Evolutionary conservation across 768 basidiomycete species (phyloP).

Genomic region (Amanita phalloides): DNA sequence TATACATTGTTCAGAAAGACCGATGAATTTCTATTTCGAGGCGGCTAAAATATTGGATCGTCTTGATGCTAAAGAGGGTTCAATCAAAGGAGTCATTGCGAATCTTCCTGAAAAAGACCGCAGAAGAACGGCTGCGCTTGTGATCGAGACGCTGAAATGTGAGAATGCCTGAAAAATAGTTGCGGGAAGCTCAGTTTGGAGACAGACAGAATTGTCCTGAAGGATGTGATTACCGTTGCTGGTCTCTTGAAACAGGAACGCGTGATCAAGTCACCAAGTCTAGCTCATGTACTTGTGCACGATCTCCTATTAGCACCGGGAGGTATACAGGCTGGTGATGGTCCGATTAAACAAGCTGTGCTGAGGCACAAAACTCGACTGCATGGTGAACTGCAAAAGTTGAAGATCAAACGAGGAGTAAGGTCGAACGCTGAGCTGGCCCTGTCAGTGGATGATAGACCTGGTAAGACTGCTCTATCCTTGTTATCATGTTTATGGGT

Average conservation of each 20-base stretch:
- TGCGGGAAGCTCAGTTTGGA: background rate
- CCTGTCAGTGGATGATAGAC: conserved; percentile 45
- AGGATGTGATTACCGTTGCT: conserved; percentile 55
- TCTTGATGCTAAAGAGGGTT: conserved; percentile 84
- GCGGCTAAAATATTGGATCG: conserved; percentile 77
- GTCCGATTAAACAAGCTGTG: conserved; percentile 81
- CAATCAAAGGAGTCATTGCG: conserved; percentile 76
- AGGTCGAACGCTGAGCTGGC: conserved; percentile 57
- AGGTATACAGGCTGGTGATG: conserved; percentile 77
- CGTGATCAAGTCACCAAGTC: conserved; percentile 63
- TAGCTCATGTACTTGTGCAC: conserved; percentile 83
- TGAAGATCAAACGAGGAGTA: conserved; percentile 69
- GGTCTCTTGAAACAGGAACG: conserved; percentile 67
- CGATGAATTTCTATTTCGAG: conserved; percentile 95
- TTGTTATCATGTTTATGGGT: conserved; percentile 5
- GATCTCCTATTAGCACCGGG: conserved; percentile 78
- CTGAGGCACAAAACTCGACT: conserved; percentile 85
- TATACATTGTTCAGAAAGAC: background rate
- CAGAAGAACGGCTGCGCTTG: conserved; percentile 73
- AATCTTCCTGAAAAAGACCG: conserved; percentile 64
- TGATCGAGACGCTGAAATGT: conserved; percentile 97
- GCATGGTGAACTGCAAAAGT: conserved; percentile 73
- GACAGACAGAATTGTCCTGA: conserved; percentile 69
- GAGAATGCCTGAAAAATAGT: conserved; percentile 18
- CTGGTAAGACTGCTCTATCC: conserved; percentile 32